These are phyloP conservation scores for Arxiozyma heterogenica DNA, from an alignment of 1,139 yeast species.

Conservation along the genomic window DNA sequence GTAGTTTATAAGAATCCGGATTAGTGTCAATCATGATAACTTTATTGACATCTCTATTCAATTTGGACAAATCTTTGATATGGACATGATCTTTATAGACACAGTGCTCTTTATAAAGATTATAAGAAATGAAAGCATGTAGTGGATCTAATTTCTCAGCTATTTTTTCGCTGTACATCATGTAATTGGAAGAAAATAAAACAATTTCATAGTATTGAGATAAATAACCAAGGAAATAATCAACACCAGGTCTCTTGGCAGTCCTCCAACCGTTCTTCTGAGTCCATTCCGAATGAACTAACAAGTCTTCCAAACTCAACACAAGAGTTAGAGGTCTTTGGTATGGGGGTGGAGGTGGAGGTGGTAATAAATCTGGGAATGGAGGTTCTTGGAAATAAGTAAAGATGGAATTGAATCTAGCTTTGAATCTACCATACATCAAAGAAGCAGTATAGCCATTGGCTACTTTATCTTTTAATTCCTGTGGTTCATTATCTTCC, in stretches of 20 bases:
- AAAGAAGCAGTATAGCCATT: slow-evolving; percentile 64
- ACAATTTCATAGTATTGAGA: slow-evolving; percentile 96
- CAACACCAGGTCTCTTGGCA: slow-evolving; percentile 97
- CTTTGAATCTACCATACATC: slow-evolving; percentile 57
- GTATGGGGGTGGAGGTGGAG: slow-evolving; percentile 86
- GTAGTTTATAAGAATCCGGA: slow-evolving; percentile 63
- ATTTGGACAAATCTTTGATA: slow-evolving; percentile 73
- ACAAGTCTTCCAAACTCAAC: slow-evolving; percentile 76
- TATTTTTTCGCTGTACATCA: slow-evolving; percentile 76
- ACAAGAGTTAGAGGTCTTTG: slow-evolving; percentile 90
- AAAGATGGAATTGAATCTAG: slow-evolving; percentile 67
- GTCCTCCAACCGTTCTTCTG: slow-evolving; percentile 95
- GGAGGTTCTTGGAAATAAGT: slow-evolving; percentile 90
- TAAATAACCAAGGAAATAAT: slow-evolving; percentile 87
- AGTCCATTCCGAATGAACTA: slow-evolving; percentile 89
- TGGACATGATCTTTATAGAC: slow-evolving; percentile 73
- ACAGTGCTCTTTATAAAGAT: slow-evolving; percentile 85
- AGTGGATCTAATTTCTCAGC: slow-evolving; percentile 87
- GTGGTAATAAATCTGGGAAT: slow-evolving; percentile 84
- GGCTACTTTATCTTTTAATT: slow-evolving; percentile 42
- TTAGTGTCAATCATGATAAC: slow-evolving; percentile 73
- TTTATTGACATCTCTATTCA: slow-evolving; percentile 85
- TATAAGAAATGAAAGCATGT: slow-evolving; percentile 80
- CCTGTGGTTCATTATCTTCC: slow-evolving; percentile 69
- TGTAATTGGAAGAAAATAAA: slow-evolving; percentile 74